Percentiles rank a stretch among this genome's conserved stretches.
Conservation (phyloP, 805 yeast species). For the Myxozyma nipponensis region DNA sequence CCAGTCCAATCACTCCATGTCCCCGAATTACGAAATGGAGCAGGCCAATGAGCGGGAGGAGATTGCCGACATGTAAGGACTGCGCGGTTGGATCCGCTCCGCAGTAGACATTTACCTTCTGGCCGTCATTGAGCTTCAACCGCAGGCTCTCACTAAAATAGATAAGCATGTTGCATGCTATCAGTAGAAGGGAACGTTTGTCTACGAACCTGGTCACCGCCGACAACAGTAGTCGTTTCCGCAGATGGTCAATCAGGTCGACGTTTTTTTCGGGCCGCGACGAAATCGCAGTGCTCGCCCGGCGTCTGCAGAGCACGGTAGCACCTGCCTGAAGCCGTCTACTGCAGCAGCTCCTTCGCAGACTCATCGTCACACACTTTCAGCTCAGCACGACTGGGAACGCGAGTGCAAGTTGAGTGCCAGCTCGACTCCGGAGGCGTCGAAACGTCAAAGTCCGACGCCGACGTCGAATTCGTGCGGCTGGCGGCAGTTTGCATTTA, state of each 20-base stretch:
- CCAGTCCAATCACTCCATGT: constrained; percentile 69
- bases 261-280: neutral
- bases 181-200: neutral
- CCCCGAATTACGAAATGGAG: constrained; percentile 83
- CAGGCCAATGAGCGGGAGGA: constrained; percentile 79
- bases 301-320: too few relatives aligned
- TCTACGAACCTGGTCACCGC: constrained; percentile 1
- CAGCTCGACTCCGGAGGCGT: too few relatives aligned
- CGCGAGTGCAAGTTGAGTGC: too few relatives aligned
- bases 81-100: constrained; percentile 96
- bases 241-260: constrained; percentile 1
- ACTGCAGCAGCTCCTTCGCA: too few relatives aligned
- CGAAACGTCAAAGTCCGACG: too few relatives aligned
- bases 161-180: neutral
- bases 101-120: constrained; percentile 52
- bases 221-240: neutral
- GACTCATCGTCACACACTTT: too few relatives aligned
- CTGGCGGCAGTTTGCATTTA: too few relatives aligned
- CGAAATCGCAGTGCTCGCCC: too few relatives aligned
- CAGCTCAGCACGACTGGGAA: too few relatives aligned
- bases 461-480: too few relatives aligned
- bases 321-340: too few relatives aligned
- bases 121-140: constrained; percentile 6
- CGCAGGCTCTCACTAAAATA: neutral
- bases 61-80: constrained; percentile 86